These are phyloP conservation scores for Capronia coronata DNA, from an alignment of 2,329 filamentous ascomycete genomes.

Conservation along the genomic window DNA sequence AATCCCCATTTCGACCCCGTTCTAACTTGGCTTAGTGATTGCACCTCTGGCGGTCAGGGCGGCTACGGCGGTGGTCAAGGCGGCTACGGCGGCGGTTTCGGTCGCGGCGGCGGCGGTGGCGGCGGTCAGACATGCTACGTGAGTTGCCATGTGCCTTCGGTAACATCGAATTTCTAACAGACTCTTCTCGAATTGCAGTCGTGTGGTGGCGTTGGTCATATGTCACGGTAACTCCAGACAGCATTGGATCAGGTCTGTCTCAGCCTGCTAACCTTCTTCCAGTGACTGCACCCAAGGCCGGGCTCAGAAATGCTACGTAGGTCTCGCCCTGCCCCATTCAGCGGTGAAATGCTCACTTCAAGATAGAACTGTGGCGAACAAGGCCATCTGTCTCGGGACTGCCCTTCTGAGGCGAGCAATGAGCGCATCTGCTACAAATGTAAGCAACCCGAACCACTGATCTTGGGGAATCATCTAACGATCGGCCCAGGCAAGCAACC, in stretches of 20 bases:
- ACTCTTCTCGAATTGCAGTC: slow-evolving; percentile 33
- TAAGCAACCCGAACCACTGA: slow-evolving; percentile 33
- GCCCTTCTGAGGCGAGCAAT: slow-evolving; percentile 79
- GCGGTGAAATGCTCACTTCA: slow-evolving; percentile 1
- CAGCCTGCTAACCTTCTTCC: slow-evolving; percentile 39
- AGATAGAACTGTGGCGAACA: slow-evolving; percentile 62
- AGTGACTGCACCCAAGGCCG: slow-evolving; percentile 91
- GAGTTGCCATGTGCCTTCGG: slow-evolving; percentile 4
- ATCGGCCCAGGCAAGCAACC: slow-evolving; percentile 45
- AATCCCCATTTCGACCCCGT: slow-evolving; percentile 61
- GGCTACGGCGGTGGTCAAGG: slow-evolving; percentile 42
- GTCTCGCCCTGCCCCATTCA: slow-evolving; percentile 29
- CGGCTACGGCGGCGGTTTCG: slow-evolving; percentile 40
- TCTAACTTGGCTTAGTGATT: slow-evolving; percentile 48
- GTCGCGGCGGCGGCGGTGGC: slow-evolving; percentile 44
- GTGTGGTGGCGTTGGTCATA: slow-evolving; percentile 93
- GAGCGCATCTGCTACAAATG: slow-evolving; percentile 99
- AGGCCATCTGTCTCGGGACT: slow-evolving; percentile 91
- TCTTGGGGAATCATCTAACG: neutral
- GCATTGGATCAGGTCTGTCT: neutral
- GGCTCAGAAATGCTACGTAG: slow-evolving; percentile 89
- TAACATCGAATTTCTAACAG: slow-evolving; percentile 2
- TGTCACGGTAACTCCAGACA: slow-evolving; percentile 41
- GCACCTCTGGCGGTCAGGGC: slow-evolving; percentile 49
- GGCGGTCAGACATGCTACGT: slow-evolving; percentile 85